Evolutionary conservation across 768 basidiomycete genomes (phyloP).

Genomic region (Leucocoprinus sp.): DNA sequence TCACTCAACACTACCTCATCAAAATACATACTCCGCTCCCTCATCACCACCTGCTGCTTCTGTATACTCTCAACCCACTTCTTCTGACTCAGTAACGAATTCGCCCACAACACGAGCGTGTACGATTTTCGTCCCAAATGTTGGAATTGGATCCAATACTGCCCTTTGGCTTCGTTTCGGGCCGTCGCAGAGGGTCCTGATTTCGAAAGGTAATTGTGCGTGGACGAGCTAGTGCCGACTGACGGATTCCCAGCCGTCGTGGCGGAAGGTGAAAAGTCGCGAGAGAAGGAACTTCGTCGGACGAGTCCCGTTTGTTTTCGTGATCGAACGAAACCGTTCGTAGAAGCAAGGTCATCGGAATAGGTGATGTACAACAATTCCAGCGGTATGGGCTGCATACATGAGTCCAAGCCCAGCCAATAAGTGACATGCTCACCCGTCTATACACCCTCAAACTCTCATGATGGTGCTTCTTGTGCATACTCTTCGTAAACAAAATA

Average conservation of each 20-base stretch:
- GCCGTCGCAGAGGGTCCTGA: constrained; percentile 36
- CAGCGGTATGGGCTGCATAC: constrained; percentile 95
- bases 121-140: constrained; percentile 93
- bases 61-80: constrained; percentile 93
- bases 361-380: constrained; percentile 83
- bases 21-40: constrained; percentile 80
- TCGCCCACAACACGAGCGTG: constrained; percentile 86
- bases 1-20: constrained; percentile 81
- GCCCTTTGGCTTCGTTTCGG: constrained; percentile 65
- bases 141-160: constrained; percentile 87
- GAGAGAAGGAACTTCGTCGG: constrained; percentile 36
- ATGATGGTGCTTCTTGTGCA: constrained; percentile 80
- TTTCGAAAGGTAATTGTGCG: constrained; percentile 16
- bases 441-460: constrained; percentile 93
- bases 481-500: constrained; percentile 78
- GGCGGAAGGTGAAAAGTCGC: constrained; percentile 13
- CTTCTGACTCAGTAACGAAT: constrained; percentile 71
- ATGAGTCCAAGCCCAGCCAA: no score
- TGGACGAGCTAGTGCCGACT: no score
- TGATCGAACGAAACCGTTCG: constrained; percentile 25
- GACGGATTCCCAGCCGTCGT: no score
- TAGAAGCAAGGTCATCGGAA: constrained; percentile 45
- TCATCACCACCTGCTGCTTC: constrained; percentile 81
- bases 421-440: constrained; percentile 46
- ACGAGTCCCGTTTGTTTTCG: constrained; percentile 38